Conservation (phyloP, 371 early-diverging fungal genomes). For the Lichtheimia corymbifera region DNA sequence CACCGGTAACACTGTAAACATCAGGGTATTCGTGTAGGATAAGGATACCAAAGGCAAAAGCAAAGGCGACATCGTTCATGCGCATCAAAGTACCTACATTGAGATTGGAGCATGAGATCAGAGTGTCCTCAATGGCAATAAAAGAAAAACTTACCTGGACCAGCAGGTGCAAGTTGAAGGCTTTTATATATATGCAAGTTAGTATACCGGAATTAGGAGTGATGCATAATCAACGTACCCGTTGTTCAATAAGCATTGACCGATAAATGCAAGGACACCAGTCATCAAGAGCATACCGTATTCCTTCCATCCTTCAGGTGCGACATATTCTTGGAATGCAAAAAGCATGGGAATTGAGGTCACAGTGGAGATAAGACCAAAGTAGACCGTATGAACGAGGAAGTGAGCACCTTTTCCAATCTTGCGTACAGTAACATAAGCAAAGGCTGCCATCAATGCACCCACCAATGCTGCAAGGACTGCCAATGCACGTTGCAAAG, state of each 20-base stretch:
- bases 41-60: slow-evolving; percentile 69
- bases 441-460: slow-evolving; percentile 60
- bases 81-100: slow-evolving; percentile 63
- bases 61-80: slow-evolving; percentile 76
- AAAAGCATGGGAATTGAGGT: slow-evolving; percentile 30
- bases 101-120: no score
- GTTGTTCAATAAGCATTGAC: slow-evolving; percentile 70
- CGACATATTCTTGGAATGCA: slow-evolving; percentile 25
- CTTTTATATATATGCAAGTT: slow-evolving; percentile 13
- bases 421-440: slow-evolving; percentile 72
- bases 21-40: slow-evolving; percentile 70
- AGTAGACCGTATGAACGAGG: slow-evolving; percentile 75
- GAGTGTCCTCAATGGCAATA: no score
- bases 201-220: no score
- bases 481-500: slow-evolving; percentile 33
- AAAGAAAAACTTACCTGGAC: slow-evolving; percentile 45
- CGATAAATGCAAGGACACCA: slow-evolving; percentile 66
- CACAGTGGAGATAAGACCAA: slow-evolving; percentile 66
- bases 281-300: slow-evolving; percentile 39
- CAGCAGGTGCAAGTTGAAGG: slow-evolving; percentile 72
- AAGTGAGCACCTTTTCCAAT: slow-evolving; percentile 64
- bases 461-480: slow-evolving; percentile 49
- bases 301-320: slow-evolving; percentile 27
- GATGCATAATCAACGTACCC: slow-evolving; percentile 37
- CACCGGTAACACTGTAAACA: slow-evolving; percentile 53